Evolutionary conservation across 2,329 filamentous ascomycete species (phyloP), one percentile per base, ranked within the genome.

Genomic region (Didymellaceae sp.): DNA sequence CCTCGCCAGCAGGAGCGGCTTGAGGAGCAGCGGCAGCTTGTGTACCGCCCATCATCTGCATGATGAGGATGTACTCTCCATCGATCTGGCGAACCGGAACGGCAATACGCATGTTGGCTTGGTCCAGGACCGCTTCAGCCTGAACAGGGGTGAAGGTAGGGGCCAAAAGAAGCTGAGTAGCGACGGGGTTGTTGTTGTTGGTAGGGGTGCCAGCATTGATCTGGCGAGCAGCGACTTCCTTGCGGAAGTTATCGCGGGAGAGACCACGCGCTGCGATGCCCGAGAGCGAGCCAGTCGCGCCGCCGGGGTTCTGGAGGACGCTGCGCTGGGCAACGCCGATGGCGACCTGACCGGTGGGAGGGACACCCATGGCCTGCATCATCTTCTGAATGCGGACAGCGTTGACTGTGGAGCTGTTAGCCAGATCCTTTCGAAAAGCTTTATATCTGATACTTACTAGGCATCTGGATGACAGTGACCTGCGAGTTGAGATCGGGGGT

Each of bases 131-230:
- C 6, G 69, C 63, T 20, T 70, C 55, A 16, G 67, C 67, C 31
- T 68, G 62, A 26, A 73, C 54, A 10, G 70, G 68, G 5, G 69
- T 71, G 54, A 73, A 73, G 14, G 70, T 73, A 5, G 70, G 70
- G 2, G 60, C 56, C 21, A 73, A 67, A 5, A 73, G 64, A 30
- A 73, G 68, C 52, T 65, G 55, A 14, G 57, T 49, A 7, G 70
- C 70, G 22, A 66, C 70, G 22, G 70, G 70, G 55, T 72, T 71
- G 55, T 68, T 67, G 40, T 46, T 46, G 50, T 41, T 62, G 38
- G 66, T 68, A 13, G 61, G 57, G 22, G 39, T 33, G n/a, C 6
- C 17, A 14, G 35, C 37, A 9, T 30, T 37, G 38, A 42, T 24
- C 34, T 66, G 64, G 37, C 67, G 65, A n/a, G 52, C 43, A 25